phyloP scores from a whole-genome alignment of 257 asterid genomes.

The Primulina eburnea region DNA sequence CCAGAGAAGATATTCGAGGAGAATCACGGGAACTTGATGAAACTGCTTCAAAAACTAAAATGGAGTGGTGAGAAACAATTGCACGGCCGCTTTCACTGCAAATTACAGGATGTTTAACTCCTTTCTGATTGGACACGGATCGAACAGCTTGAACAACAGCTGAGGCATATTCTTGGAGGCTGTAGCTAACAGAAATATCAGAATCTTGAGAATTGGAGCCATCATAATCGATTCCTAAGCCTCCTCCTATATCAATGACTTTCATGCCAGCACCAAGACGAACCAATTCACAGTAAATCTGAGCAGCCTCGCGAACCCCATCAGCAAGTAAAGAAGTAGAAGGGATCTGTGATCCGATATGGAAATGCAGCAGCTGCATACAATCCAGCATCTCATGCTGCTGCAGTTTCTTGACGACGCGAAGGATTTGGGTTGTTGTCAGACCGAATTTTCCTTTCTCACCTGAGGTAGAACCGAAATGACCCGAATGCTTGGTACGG shows the following conservation, averaged over 20 bases:
- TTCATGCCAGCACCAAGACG: conserved; percentile 87
- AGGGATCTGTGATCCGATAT: conserved; percentile 96
- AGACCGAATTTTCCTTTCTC: conserved; percentile 96
- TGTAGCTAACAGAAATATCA: conserved; percentile 74
- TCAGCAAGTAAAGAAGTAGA: conserved; percentile 65
- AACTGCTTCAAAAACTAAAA: conserved; percentile 72
- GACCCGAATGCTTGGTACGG: conserved; percentile 89
- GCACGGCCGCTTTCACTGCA: conserved; percentile 99
- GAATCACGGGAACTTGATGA: conserved; percentile 47
- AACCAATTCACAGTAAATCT: conserved; percentile 73
- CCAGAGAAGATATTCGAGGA: conserved; percentile 41
- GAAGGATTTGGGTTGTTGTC: conserved; percentile 74
- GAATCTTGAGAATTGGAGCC: conserved; percentile 82
- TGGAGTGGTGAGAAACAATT: conserved; percentile 92
- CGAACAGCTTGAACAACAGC: conserved; percentile 75
- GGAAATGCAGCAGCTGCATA: conserved; percentile 86
- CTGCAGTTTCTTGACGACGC: conserved; percentile 69
- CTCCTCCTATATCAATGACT: conserved; percentile 91
- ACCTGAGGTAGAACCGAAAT: conserved; percentile 97
- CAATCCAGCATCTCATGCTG: conserved; percentile 76
- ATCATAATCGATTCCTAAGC: conserved; percentile 91
- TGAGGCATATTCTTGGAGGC: conserved; percentile 70
- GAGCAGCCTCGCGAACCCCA: conserved; percentile 90
- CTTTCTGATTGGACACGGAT: conserved; percentile 58
- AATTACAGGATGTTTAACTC: conserved; percentile 70